Base-by-base conservation (phyloP, 2,329 filamentous ascomycete species). In the Paracamarosporium sp. region DNA sequence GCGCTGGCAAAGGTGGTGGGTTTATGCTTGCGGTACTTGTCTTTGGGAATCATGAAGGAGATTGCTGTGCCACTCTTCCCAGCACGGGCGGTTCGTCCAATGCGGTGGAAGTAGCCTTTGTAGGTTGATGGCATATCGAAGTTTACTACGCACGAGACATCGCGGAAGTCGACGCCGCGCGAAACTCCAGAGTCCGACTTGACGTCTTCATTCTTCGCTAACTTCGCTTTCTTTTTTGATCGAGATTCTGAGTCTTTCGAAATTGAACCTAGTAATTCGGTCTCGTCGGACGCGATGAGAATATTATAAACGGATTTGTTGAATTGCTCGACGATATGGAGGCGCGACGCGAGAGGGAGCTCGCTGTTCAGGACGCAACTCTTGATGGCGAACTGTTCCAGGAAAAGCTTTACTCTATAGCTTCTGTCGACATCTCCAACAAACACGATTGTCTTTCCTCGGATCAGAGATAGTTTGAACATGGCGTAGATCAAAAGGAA, bases 241-340 rank as follows among this genome's bases (percentile, higher is more conserved):
- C 76, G 71, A n/a, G 81, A 77, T 45, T 76, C 79, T 5, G 59
- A 62, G 13, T 62, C 53, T 24, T 74, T 72, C 30, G 68, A 68
- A 54, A 66, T 66, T 20, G 87, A 84, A 12, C 90, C 92, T 11
- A 97, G 76, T 11, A 96, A 86, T 72, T 96, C 93, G 63, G 91
- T 90, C 73, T 97, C 93, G 68, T 99, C 95, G 0, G 92, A 93
- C 0, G 95, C 95, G 68, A 99, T 97, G 65, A 99, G 93, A 61
- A 98, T 97, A 69, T 99, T 94, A 82, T 99, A 99, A 6, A 98
- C 88, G 52, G 92, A 91, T 78, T 91, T 91, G 81, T 98, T 99
- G 80, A 99, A 99, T 75, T 98, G 93, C 69, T 98, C 91, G 2
- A 99, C 94, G 1, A 97, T 93, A 73, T 99, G 94, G 36, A 97